Conservation (phyloP, 768 basidiomycete genomes). For the Tylopilus sp. region DNA sequence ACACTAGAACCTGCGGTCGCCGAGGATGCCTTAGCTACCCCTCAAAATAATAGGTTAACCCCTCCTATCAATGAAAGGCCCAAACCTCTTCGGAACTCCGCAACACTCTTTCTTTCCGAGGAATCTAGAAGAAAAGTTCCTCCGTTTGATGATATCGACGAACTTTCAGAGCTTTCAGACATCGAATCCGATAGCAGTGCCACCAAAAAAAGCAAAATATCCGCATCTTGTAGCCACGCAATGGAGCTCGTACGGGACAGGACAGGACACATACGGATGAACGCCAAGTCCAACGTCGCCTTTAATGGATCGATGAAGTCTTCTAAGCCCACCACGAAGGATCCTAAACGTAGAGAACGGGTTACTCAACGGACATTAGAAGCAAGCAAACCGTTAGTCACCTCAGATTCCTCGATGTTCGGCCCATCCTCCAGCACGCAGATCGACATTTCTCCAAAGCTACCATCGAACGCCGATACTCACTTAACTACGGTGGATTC, state of each 20-base stretch:
- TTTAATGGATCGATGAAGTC: neutral
- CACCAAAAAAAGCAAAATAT: neutral
- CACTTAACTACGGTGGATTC: neutral
- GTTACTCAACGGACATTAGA: neutral
- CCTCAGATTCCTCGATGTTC: slow-evolving; percentile 8
- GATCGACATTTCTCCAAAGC: slow-evolving; percentile 10
- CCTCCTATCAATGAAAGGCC: neutral
- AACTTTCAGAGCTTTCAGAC: slow-evolving; percentile 35
- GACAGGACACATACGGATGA: slow-evolving; percentile 5
- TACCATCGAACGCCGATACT: slow-evolving; percentile 2
- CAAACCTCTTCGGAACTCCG: neutral
- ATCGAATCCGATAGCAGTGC: slow-evolving; percentile 14
- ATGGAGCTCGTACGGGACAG: neutral
- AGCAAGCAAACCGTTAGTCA: neutral
- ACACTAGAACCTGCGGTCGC: neutral
- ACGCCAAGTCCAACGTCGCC: slow-evolving; percentile 7
- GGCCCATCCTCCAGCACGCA: slow-evolving; percentile 15
- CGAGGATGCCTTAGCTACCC: neutral
- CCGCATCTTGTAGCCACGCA: neutral
- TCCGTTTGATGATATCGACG: slow-evolving; percentile 20
- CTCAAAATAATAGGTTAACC: neutral
- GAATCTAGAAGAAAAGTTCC: neutral
- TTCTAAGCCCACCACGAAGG: neutral
- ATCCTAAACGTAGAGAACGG: neutral
- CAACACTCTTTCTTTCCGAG: neutral